phyloP scores from a whole-genome alignment of 2,329 filamentous ascomycete genomes.

The Zarea fungicola region DNA sequence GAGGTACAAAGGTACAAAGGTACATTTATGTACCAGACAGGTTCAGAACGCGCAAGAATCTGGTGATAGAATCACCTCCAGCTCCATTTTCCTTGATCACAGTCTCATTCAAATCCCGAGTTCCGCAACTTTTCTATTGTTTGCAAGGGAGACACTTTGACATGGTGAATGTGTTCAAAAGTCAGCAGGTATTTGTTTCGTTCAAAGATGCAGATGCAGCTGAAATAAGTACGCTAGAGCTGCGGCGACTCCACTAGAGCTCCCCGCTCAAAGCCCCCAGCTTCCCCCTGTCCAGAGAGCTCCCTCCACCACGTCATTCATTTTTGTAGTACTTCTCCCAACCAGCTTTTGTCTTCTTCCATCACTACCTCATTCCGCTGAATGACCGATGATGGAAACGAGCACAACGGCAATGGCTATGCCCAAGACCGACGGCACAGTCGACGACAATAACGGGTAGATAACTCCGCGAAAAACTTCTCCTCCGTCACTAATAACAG shows the following conservation, averaged over 20 bases:
- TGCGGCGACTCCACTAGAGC: conserved; percentile 7
- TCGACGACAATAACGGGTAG: conserved; percentile 12
- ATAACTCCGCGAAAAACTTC: background rate
- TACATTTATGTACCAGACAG: no score
- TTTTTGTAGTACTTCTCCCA: background rate
- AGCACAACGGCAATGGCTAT: background rate
- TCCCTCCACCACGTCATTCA: conserved; percentile 7
- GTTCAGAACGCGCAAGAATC: no score
- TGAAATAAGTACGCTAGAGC: background rate
- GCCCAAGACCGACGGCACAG: conserved; percentile 9
- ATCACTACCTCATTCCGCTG: background rate
- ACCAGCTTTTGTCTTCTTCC: background rate
- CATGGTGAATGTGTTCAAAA: no score
- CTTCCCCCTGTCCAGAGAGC: background rate
- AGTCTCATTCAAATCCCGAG: no score
- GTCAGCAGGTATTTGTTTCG: no score
- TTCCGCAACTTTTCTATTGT: no score
- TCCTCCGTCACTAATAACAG: background rate
- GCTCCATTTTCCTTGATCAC: no score
- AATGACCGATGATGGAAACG: background rate
- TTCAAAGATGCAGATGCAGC: no score
- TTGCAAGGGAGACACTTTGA: no score
- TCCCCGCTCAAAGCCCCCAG: conserved; percentile 1
- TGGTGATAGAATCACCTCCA: no score
- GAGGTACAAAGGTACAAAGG: no score